A percentile compares a stretch with the other conserved stretches of the same genome.
These are phyloP conservation scores for Blastocystis sp. DNA, from an alignment of 352 stramenopile genomes.

Conservation along the genomic window DNA sequence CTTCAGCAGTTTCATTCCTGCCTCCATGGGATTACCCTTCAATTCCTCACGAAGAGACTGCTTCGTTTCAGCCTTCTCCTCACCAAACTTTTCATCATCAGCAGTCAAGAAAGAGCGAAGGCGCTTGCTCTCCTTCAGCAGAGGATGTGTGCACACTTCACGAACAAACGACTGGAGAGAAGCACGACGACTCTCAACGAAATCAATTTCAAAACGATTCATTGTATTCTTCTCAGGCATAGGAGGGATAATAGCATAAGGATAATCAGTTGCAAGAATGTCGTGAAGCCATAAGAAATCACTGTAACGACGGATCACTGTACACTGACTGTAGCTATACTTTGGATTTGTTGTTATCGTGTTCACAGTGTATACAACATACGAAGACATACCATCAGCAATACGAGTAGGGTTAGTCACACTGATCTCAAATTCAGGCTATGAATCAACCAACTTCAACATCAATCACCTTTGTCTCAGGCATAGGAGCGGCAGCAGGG, in stretches of 20 bases:
- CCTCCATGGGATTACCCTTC: slow-evolving; percentile 45
- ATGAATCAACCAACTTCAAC: neutral
- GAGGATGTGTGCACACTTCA: neutral
- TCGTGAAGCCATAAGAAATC: slow-evolving; percentile 62
- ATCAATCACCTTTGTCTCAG: neutral
- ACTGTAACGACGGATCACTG: slow-evolving; percentile 40
- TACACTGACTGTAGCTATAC: slow-evolving; percentile 23
- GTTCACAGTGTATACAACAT: slow-evolving; percentile 51
- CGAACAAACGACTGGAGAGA: slow-evolving; percentile 42
- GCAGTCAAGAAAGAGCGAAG: slow-evolving; percentile 47
- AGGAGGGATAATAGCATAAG: slow-evolving; percentile 46
- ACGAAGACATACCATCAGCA: slow-evolving; percentile 37
- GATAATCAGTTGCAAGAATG: slow-evolving; percentile 31
- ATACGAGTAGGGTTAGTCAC: slow-evolving; percentile 34
- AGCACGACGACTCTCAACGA: slow-evolving; percentile 24
- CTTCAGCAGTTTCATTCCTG: slow-evolving; percentile 54
- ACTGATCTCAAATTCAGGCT: slow-evolving; percentile 52
- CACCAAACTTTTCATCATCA: slow-evolving; percentile 29
- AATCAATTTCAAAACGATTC: slow-evolving; percentile 57
- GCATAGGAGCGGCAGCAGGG: neutral
- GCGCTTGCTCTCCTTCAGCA: slow-evolving; percentile 44
- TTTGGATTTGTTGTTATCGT: neutral
- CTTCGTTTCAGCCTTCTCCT: slow-evolving; percentile 62
- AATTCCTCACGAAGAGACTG: neutral
- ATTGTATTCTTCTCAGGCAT: slow-evolving; percentile 64